A percentile compares a stretch with the other conserved stretches of the same genome.
Evolutionary conservation across 495 filamentous ascomycete species (phyloP).

Genomic region (Rusavskia elegans): DNA sequence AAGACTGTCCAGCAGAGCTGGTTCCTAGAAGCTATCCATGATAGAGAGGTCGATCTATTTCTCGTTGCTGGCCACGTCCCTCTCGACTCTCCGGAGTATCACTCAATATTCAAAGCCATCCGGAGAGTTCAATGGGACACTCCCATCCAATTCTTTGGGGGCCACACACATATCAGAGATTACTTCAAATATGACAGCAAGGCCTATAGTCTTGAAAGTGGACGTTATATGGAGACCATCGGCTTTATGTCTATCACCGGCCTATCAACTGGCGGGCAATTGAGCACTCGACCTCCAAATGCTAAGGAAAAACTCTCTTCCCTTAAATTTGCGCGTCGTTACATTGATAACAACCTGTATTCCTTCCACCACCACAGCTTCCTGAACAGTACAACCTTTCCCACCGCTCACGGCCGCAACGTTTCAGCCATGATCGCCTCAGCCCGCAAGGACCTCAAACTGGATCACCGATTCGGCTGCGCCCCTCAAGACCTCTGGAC

Average conservation of each 20-base stretch:
- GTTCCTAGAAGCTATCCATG: constrained; percentile 76
- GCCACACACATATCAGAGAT: constrained; percentile 82
- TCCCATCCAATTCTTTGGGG: constrained; percentile 87
- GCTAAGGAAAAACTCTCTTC: constrained; percentile 10
- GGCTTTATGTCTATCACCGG: constrained; percentile 85
- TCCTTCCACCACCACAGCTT: constrained; percentile 72
- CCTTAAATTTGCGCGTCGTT: constrained; percentile 55
- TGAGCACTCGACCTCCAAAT: not conserved
- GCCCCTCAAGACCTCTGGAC: constrained; percentile 72
- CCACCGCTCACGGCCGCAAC: constrained; percentile 59
- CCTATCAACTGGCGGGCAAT: constrained; percentile 27
- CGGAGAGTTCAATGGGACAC: constrained; percentile 58
- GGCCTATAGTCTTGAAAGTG: constrained; percentile 70
- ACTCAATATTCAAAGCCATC: constrained; percentile 62
- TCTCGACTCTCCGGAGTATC: constrained; percentile 61
- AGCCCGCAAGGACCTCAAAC: constrained; percentile 50
- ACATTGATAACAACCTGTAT: constrained; percentile 89
- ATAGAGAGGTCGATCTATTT: constrained; percentile 71
- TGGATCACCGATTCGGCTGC: constrained; percentile 67
- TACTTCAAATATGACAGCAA: constrained; percentile 66
- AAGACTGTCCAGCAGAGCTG: constrained; percentile 68
- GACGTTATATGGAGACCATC: constrained; percentile 96
- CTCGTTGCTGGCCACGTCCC: constrained; percentile 78
- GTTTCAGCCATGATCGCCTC: constrained; percentile 54
- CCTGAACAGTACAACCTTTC: constrained; percentile 53